Conservation (phyloP, 1,284 basidiomycete species). For the Salmacisia buchloeana region DNA sequence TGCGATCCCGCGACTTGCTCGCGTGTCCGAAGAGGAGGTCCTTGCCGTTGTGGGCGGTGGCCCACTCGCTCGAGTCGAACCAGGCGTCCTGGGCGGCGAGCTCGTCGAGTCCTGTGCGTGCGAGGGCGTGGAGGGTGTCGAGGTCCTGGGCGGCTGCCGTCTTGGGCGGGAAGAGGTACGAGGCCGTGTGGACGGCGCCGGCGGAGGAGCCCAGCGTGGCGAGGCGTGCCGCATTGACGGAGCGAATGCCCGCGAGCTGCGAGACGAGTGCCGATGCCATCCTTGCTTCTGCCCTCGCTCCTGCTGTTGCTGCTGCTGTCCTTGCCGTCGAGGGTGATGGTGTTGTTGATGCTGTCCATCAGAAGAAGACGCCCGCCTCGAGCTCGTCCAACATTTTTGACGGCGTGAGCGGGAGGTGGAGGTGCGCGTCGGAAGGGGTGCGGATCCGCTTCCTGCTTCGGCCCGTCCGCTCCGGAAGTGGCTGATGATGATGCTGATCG, state of each 20-base stretch:
- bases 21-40: conserved; percentile 75
- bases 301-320: background rate
- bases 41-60: conserved; percentile 10
- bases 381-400: background rate
- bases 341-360: too few relatives aligned
- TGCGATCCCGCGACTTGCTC: conserved; percentile 71
- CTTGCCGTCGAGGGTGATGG: background rate
- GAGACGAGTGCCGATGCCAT: conserved; percentile 74
- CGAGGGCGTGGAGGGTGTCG: conserved; percentile 78
- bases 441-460: too few relatives aligned
- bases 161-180: conserved; percentile 67
- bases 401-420: background rate
- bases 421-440: too few relatives aligned
- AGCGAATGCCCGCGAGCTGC: conserved; percentile 75
- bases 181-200: conserved; percentile 58
- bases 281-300: background rate
- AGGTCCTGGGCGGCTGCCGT: conserved; percentile 54
- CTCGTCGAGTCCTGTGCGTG: conserved; percentile 67
- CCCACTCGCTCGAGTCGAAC: conserved; percentile 21
- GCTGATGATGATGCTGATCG: too few relatives aligned
- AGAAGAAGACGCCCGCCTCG: too few relatives aligned
- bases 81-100: conserved; percentile 50
- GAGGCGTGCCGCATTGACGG: conserved; percentile 71
- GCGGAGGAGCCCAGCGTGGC: conserved; percentile 58
- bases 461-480: too few relatives aligned